These are phyloP conservation scores for Cardamine occulta DNA, from an alignment of 345 rosid species.

Conservation along the genomic window DNA sequence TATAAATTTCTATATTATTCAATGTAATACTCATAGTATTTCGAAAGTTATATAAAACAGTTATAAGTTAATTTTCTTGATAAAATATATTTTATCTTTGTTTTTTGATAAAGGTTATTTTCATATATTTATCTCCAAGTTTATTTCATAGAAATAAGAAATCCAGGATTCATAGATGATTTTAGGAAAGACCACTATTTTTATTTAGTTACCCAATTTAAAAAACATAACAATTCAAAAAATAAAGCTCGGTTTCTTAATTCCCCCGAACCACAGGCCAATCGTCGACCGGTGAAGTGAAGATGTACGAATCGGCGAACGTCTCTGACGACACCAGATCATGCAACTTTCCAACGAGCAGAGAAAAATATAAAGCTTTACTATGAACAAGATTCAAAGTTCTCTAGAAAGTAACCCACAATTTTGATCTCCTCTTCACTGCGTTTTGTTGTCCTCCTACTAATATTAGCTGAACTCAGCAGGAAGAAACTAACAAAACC, in stretches of 20 bases:
- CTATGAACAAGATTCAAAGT: conserved; percentile 62
- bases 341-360: conserved; percentile 78
- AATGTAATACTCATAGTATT: too few relatives aligned
- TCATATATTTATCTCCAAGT: too few relatives aligned
- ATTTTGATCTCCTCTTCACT: not conserved
- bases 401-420: conserved; percentile 60
- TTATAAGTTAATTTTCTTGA: too few relatives aligned
- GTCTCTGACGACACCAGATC: conserved; percentile 54
- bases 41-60: too few relatives aligned
- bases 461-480: conserved; percentile 23
- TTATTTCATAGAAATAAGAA: too few relatives aligned
- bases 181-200: not conserved
- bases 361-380: conserved; percentile 93
- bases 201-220: not conserved
- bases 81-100: too few relatives aligned
- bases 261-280: not conserved
- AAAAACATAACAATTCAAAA: too few relatives aligned
- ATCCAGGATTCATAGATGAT: not conserved
- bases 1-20: too few relatives aligned
- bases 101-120: too few relatives aligned
- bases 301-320: conserved; percentile 71
- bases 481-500: conserved; percentile 79
- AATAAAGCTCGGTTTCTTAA: not conserved
- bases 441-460: not conserved
- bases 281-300: conserved; percentile 9